These are phyloP conservation scores for Zalerion maritima DNA, from an alignment of 495 filamentous ascomycete species.

Conservation along the genomic window DNA sequence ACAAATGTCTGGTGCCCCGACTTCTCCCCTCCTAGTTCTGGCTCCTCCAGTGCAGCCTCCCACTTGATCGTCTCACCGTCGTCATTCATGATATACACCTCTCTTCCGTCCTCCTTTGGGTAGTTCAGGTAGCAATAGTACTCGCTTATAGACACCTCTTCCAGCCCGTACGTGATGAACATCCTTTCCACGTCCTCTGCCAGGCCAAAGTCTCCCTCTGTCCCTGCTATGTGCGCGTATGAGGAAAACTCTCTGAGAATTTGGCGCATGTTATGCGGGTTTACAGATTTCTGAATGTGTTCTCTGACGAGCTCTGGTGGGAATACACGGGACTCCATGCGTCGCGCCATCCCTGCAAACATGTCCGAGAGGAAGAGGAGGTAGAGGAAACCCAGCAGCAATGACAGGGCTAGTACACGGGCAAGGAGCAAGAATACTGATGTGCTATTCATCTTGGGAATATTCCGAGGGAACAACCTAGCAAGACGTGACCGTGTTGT, in stretches of 20 bases:
- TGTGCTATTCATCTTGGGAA: slow-evolving; percentile 11
- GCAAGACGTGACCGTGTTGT: slow-evolving; percentile 8
- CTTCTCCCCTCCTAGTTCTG: slow-evolving; percentile 34
- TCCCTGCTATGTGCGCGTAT: slow-evolving; percentile 80
- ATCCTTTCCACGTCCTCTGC: slow-evolving; percentile 66
- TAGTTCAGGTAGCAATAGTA: slow-evolving; percentile 91
- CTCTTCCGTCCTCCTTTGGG: slow-evolving; percentile 58
- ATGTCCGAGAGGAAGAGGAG: slow-evolving; percentile 70
- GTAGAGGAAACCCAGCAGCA: slow-evolving; percentile 66
- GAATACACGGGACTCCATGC: slow-evolving; percentile 35
- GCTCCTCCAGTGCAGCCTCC: slow-evolving; percentile 79
- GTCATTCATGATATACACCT: slow-evolving; percentile 56
- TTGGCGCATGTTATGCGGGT: slow-evolving; percentile 50
- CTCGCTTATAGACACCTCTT: slow-evolving; percentile 54
- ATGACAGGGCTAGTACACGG: slow-evolving; percentile 55
- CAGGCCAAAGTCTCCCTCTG: slow-evolving; percentile 71
- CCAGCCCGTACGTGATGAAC: slow-evolving; percentile 55
- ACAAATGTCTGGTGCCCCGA: slow-evolving; percentile 46
- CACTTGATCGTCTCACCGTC: slow-evolving; percentile 54
- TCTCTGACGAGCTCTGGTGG: slow-evolving; percentile 53
- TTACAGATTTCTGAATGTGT: slow-evolving; percentile 54
- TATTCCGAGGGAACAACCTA: slow-evolving; percentile 16
- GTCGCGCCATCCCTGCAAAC: slow-evolving; percentile 45
- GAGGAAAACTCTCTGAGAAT: slow-evolving; percentile 56
- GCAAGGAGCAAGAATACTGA: slow-evolving; percentile 44